Base-by-base conservation (phyloP, 1,139 yeast genomes). In the Yamadazyma diddensiae region DNA sequence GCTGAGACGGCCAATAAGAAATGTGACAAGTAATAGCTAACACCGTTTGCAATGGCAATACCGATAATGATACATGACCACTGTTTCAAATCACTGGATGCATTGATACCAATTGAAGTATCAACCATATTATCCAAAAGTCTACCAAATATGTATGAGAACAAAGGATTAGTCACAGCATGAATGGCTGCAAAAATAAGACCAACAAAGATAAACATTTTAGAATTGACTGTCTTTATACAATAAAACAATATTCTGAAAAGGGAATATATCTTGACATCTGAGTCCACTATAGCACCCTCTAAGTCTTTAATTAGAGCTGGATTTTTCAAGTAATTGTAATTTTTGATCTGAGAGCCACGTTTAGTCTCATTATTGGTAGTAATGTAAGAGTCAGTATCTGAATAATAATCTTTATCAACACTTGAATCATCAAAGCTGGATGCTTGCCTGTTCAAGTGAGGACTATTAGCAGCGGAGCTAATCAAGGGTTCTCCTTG, bases 81-180 rank as follows among this genome's bases (percentile, higher is more conserved):
- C 41, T 67, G 64, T 23, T 39, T 42, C 30, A 79, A 51, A 20
- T 65, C 65, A 3, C 34, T 20, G 1, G 44, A 40, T 2, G 41
- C 40, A 24, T 51, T 28, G 1, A 34, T 30, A 3, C 60, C 60
- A 1, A 66, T 49, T 0, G 73, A 62, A 3, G 69, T 53, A 3
- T 57, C 70, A 6, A 81, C 66, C 51, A 82, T 68, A 15, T 76
- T 79, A 15, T 70, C 53, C 15, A 90, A 59, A 5, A 90, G 59
- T 41, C 78, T 77, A 0, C 97, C 77, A 43, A 90, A 79, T 25
- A 83, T 73, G 49, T 57, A 88, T 0, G 97, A 84, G 43, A 92
- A 87, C 0, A 84, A 57, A 0, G 98, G 97, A 38, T 77, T 79
- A 2, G 75, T 57, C 1, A 70, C 70, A 8, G 95, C 92, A 39